Evolutionary conservation across 2,329 filamentous ascomycete genomes (phyloP).

Genomic region (Colletotrichum truncatum): DNA sequence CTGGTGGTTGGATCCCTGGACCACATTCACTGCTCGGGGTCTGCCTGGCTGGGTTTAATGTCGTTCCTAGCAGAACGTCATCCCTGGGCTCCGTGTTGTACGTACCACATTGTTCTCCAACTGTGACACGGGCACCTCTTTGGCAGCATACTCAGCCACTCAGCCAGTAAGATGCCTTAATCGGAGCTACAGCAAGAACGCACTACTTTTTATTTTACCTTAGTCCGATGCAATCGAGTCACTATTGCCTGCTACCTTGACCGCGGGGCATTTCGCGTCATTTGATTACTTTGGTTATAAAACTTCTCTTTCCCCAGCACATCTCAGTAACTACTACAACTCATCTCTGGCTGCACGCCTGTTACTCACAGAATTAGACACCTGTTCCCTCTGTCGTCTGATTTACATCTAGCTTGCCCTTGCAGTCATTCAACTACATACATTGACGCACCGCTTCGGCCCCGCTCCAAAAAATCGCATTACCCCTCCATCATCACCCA

Average conservation of each 20-base stretch:
- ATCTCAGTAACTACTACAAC: background rate
- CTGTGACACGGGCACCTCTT: background rate
- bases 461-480: conserved; percentile 16
- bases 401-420: background rate
- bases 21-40: background rate
- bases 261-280: conserved; percentile 14
- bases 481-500: conserved; percentile 14
- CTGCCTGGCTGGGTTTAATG: background rate
- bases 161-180: background rate
- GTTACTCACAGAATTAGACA: background rate
- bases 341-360: background rate
- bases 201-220: conserved; percentile 18
- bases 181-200: background rate
- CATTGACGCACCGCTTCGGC: background rate
- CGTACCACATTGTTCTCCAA: background rate
- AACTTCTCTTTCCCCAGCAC: conserved; percentile 7
- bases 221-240: background rate
- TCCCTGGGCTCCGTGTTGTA: no score
- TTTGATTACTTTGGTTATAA: conserved; percentile 13
- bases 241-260: no score
- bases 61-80: background rate
- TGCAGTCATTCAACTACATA: background rate
- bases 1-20: conserved; percentile 3
- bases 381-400: background rate
- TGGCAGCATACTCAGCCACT: background rate